Base-by-base conservation (phyloP, 768 basidiomycete genomes). In the Russula brevipes region DNA sequence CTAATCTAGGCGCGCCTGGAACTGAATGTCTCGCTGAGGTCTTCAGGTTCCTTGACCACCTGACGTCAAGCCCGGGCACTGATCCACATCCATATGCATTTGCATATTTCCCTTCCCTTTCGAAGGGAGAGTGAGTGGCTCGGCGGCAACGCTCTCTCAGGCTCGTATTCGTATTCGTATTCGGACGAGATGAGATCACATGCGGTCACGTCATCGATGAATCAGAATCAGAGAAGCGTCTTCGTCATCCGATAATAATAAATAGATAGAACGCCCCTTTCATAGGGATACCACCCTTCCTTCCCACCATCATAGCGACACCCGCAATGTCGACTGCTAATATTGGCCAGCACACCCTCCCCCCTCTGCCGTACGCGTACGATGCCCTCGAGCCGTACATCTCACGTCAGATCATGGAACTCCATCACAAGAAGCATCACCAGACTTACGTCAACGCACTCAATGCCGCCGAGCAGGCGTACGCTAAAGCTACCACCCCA, bases 381-480 rank as follows among this genome's bases (percentile, higher is more conserved):
- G 78, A 94, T 80, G 94, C 85, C 57, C 91, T 98, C 72, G 91
- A 95, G 80, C 94, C 94, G n/a, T 87, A 85, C 78, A 96, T 98
- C 79, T 89, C 85, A 41, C 72, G 80, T 73, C 83, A 95, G 78
- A 98, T 97, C 77, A 98, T 96, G 94, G 82, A 79, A 60, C 89
- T 96, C 55, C 94, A 98, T 77, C 94, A 98, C 80, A 85, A 80
- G 66, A 95, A 94, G 81, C 94, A 98, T 73, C 94, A 98, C 72
- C 92, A 94, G 80, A 88, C 92, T 58, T 97, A 97, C 70, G 91
- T 96, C 59, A 95, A 85, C 70, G 89, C 87, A 2, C 83, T 98
- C 74, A 98, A 96, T 77, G 85, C 89, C 39, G 94, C 94, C 17
- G 94, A 96, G 77, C 78, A 81, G 65, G 80, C 82, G 0, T 91